phyloP scores from a whole-genome alignment of 768 basidiomycete genomes.

The Leccinum boreale region DNA sequence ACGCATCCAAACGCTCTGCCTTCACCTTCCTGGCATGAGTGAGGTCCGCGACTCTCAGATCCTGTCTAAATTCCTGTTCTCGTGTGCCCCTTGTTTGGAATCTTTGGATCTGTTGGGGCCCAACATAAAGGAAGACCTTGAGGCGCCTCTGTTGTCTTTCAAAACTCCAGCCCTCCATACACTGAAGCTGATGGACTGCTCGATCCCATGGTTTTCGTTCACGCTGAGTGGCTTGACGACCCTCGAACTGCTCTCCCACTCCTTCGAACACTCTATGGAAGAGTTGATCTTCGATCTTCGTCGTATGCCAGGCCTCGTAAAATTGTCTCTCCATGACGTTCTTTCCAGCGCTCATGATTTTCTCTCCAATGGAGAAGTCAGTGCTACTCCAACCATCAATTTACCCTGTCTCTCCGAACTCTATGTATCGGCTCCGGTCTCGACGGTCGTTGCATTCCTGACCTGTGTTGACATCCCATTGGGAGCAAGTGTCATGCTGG shows the following conservation, averaged over 20 bases:
- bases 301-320: background rate
- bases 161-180: background rate
- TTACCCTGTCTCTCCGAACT: background rate
- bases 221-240: background rate
- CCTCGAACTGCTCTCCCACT: background rate
- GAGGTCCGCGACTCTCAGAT: background rate
- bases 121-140: no score
- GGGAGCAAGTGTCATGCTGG: background rate
- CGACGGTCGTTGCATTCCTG: background rate
- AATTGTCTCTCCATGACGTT: fast-evolving
- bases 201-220: background rate
- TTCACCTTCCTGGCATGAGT: no score
- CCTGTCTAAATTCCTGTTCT: background rate
- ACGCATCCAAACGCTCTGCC: background rate
- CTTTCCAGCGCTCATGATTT: background rate
- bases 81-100: no score
- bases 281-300: background rate
- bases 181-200: background rate
- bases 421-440: background rate
- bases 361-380: background rate
- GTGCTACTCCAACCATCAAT: background rate
- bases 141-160: background rate
- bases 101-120: no score
- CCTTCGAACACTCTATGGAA: background rate
- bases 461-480: background rate